A percentile compares a stretch with the other conserved stretches of the same genome.
phyloP scores from a whole-genome alignment of 371 early-diverging fungal genomes.

The Mortierella sp. region DNA sequence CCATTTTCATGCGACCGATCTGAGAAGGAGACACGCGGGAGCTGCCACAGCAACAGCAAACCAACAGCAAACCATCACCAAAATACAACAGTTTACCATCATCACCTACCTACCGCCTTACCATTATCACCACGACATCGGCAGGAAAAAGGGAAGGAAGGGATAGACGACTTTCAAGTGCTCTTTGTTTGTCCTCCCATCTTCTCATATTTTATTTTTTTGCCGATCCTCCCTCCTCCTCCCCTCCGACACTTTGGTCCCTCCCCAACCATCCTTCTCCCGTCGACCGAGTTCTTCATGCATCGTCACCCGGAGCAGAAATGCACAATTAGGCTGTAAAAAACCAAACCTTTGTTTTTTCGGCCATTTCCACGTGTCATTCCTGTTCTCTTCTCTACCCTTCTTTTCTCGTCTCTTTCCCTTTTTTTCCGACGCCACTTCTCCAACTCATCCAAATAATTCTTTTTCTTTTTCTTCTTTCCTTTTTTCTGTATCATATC shows the following conservation, averaged over 20 bases:
- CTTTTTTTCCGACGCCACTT: too few relatives aligned
- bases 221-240: not conserved
- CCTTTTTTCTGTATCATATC: slow-evolving; percentile 7
- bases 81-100: too few relatives aligned
- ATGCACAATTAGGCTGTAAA: not conserved
- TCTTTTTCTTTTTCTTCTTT: not conserved
- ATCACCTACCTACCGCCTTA: not conserved
- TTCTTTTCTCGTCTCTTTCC: not conserved
- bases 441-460: not conserved
- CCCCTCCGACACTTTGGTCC: not conserved
- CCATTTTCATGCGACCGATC: not conserved
- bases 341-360: not conserved
- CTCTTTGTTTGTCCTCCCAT: not conserved
- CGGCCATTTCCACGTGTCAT: not conserved
- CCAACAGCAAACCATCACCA: too few relatives aligned
- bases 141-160: not conserved
- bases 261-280: not conserved
- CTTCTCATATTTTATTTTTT: not conserved
- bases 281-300: not conserved
- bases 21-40: too few relatives aligned
- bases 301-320: not conserved
- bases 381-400: not conserved
- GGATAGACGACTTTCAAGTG: not conserved
- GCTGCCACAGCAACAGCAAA: too few relatives aligned
- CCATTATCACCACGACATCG: too few relatives aligned